phyloP scores from a whole-genome alignment of 345 rosid species.

The Pistacia vera region DNA sequence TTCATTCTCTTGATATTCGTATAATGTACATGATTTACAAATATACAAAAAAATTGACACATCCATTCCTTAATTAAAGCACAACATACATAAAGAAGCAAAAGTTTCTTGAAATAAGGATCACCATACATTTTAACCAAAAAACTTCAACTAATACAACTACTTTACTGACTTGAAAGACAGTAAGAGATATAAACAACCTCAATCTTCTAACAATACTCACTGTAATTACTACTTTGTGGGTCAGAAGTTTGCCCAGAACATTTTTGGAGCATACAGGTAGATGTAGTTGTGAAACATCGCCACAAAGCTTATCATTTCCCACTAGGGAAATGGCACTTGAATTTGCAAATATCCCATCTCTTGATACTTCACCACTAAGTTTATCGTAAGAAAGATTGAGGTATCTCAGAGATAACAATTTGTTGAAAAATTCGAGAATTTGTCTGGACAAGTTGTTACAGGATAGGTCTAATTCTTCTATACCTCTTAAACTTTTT shows the following conservation, averaged over 20 bases:
- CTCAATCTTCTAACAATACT: too few relatives aligned
- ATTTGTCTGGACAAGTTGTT: conserved; percentile 28
- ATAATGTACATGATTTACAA: too few relatives aligned
- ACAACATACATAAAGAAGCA: too few relatives aligned
- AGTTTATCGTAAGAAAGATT: conserved; percentile 30
- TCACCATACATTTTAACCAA: too few relatives aligned
- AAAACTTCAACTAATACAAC: too few relatives aligned
- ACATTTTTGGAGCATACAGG: conserved; percentile 9
- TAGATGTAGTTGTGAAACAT: conserved; percentile 1
- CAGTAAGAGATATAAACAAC: too few relatives aligned
- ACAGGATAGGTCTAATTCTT: conserved; percentile 25
- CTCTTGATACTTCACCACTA: conserved; percentile 13
- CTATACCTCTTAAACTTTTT: conserved; percentile 18
- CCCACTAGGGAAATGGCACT: conserved; percentile 15
- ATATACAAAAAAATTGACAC: too few relatives aligned
- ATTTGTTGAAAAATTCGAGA: conserved; percentile 15
- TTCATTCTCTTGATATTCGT: too few relatives aligned
- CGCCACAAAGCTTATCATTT: conserved; percentile 26
- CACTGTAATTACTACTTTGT: neutral
- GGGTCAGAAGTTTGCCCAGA: neutral
- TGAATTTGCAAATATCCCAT: conserved; percentile 27
- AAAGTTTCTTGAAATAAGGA: too few relatives aligned
- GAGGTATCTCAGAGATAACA: conserved; percentile 3
- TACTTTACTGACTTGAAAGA: too few relatives aligned
- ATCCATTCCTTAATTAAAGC: too few relatives aligned